phyloP scores from a whole-genome alignment of 2,329 filamentous ascomycete genomes.

The Claviceps fusiformis region DNA sequence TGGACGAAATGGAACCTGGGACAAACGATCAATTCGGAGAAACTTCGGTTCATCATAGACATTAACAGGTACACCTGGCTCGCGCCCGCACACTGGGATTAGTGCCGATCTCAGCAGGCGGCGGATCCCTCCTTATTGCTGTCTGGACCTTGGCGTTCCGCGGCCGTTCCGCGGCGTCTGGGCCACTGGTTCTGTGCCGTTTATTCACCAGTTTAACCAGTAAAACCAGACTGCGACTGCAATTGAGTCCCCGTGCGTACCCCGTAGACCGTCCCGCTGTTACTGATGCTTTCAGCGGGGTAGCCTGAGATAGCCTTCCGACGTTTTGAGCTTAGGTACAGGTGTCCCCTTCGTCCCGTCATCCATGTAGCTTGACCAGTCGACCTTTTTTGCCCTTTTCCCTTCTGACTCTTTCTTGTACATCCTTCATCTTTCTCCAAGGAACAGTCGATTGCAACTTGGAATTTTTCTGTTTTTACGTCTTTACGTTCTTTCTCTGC shows the following conservation, averaged over 20 bases:
- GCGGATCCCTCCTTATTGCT: not conserved
- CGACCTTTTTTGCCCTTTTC: not conserved
- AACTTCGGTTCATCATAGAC: constrained; percentile 12
- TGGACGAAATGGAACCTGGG: not conserved
- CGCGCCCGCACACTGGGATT: not conserved
- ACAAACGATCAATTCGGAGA: constrained; percentile 11
- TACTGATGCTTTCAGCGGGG: not conserved
- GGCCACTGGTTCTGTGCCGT: too few species aligned
- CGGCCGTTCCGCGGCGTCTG: too few species aligned
- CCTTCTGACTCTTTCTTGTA: constrained; percentile 7
- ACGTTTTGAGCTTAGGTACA: constrained; percentile 8
- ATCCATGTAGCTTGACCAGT: not conserved
- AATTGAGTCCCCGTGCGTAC: not conserved
- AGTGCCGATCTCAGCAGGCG: not conserved
- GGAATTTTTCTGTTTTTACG: not conserved
- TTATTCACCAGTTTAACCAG: too few species aligned
- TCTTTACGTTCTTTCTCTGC: not conserved
- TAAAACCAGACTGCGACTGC: not conserved
- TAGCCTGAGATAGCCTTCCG: not conserved
- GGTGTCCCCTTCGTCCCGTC: constrained; percentile 7
- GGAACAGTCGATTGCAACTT: not conserved
- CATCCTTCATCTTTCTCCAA: not conserved
- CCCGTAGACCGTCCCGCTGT: not conserved
- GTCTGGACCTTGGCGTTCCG: too few species aligned
- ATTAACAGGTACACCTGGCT: not conserved